These are phyloP conservation scores for Trichoderma brevicompactum DNA, from an alignment of 2,329 filamentous ascomycete species.

Conservation along the genomic window DNA sequence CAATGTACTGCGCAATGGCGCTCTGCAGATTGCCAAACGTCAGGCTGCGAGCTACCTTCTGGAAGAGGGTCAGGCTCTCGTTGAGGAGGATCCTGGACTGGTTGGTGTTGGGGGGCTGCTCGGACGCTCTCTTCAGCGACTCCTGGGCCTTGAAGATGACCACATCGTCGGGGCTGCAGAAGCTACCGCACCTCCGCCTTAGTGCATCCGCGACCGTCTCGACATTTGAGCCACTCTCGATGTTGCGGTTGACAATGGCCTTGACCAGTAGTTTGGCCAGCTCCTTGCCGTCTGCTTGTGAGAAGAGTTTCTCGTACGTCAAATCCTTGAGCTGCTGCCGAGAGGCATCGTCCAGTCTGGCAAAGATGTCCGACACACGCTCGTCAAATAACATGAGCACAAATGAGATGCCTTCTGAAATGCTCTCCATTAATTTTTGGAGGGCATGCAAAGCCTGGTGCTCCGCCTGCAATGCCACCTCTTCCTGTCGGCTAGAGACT, in stretches of 20 bases:
- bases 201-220: slow-evolving; percentile 97
- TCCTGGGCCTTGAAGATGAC: slow-evolving; percentile 99
- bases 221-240: slow-evolving; percentile 94
- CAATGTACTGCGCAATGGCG: slow-evolving; percentile 78
- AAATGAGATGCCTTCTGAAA: slow-evolving; percentile 96
- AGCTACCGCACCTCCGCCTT: slow-evolving; percentile 88
- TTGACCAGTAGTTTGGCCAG: slow-evolving; percentile 94
- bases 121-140: slow-evolving; percentile 84
- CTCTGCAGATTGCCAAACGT: slow-evolving; percentile 78
- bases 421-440: slow-evolving; percentile 82
- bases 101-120: slow-evolving; percentile 75
- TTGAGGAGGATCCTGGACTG: slow-evolving; percentile 78
- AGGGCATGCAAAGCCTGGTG: slow-evolving; percentile 90
- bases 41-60: slow-evolving; percentile 83
- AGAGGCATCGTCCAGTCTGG: slow-evolving; percentile 71
- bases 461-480: slow-evolving; percentile 89
- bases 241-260: slow-evolving; percentile 96
- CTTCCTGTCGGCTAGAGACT: slow-evolving; percentile 81
- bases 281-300: slow-evolving; percentile 76
- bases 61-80: slow-evolving; percentile 86
- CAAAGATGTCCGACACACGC: slow-evolving; percentile 83
- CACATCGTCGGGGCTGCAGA: slow-evolving; percentile 96
- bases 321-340: slow-evolving; percentile 73
- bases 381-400: slow-evolving; percentile 95
- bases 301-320: slow-evolving; percentile 88